Evolutionary conservation across 306 rosid species (phyloP), one percentile per base, ranked within the genome.

Genomic region (Rosa rugosa): DNA sequence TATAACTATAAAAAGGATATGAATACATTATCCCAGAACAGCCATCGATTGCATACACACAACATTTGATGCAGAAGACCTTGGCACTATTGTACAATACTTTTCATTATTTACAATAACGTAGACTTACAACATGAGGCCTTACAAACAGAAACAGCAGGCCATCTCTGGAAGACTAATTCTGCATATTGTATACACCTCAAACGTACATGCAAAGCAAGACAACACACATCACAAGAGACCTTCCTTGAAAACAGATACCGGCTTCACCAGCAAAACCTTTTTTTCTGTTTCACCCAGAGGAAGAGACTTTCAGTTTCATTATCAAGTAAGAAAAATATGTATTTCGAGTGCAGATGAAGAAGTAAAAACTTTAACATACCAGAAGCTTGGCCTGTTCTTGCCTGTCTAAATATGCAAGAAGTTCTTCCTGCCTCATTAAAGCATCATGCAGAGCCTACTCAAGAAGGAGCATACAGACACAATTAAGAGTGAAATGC

Each of bases 341-440:
- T 22, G 75, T 50, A 54, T 68, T 74, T 57, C 17, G 8, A 72
- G 68, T 45, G 31, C 53, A 66, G 44, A 74, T n/a, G 50, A 50
- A 71, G 70, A 25, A 11, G 7, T 47, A 73, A 31, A 57, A 67
- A 70, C 6, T 54, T 78, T 6, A 46, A 78, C 86, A 80, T 79
- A 90, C 97, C 85, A 57, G 83, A n/a, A 84, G 69, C 82, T 81
- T 85, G 27, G 87, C 85, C 75, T 83, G 85, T 80, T 90, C 92
- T 83, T 78, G 89, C 54, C 89, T 75, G 71, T 93, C 98, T n/a
- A 93, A 78, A 74, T 88, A 91, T 38, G 91, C 97, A 63, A 91
- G 90, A 76, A 93, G 95, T 83, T 93, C 98, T 85, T 91, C 98
- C 87, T 91, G 98, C 81, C 83, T 87, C 80, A 91, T 90, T 84